phyloP scores from a whole-genome alignment of 2,329 filamentous ascomycete genomes.

The Alternaria sp. region DNA sequence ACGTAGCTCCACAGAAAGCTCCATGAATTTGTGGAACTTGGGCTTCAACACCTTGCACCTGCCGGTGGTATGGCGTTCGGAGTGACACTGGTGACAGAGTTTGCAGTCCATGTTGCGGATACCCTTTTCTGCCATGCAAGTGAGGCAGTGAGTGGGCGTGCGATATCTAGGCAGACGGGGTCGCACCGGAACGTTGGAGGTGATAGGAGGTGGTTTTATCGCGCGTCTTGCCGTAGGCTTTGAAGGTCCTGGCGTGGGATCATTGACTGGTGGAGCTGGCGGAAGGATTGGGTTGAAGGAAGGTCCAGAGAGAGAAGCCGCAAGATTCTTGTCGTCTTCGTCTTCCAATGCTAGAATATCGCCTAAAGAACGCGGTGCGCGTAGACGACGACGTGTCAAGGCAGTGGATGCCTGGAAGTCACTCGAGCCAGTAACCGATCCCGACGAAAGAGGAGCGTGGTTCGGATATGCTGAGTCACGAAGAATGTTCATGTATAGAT shows the following conservation, averaged over 20 bases:
- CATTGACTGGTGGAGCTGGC: background rate
- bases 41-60: background rate
- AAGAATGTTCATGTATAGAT: background rate
- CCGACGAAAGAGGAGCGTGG: background rate
- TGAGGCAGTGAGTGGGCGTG: background rate
- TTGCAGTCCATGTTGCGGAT: background rate
- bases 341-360: background rate
- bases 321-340: background rate
- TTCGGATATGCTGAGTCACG: rapidly evolving
- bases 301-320: background rate
- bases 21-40: conserved; percentile 17
- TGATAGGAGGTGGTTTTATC: background rate
- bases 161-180: background rate
- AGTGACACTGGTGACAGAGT: background rate
- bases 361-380: background rate
- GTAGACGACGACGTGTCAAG: background rate
- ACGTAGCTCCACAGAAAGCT: conserved; percentile 25
- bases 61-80: background rate
- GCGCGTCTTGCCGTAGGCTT: background rate
- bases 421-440: background rate
- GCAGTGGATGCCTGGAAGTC: background rate
- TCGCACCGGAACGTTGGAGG: background rate
- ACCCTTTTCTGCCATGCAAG: background rate
- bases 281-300: background rate
- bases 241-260: background rate